These are phyloP conservation scores for Syzygium aromaticum DNA, from an alignment of 345 rosid species.

Conservation along the genomic window DNA sequence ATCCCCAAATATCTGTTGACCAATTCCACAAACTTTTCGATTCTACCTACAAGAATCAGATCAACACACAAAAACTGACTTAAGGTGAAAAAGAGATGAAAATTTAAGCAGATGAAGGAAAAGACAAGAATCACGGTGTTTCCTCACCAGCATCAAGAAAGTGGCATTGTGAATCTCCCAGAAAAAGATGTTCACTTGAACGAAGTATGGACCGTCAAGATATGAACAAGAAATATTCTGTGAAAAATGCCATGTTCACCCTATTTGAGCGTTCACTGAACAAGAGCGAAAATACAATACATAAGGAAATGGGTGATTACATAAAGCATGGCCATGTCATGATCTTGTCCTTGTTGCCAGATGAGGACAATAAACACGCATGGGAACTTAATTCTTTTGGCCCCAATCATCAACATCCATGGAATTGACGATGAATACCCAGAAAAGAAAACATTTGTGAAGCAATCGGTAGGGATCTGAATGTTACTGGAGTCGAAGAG, in stretches of 20 bases:
- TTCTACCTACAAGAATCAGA: not conserved
- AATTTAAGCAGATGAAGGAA: not conserved
- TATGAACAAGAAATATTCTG: not conserved
- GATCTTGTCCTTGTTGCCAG: not conserved
- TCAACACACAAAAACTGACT: not conserved
- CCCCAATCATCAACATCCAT: too few relatives aligned
- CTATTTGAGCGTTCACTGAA: not conserved
- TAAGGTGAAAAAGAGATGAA: not conserved
- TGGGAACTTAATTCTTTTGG: too few relatives aligned
- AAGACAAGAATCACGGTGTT: not conserved
- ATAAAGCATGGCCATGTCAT: not conserved
- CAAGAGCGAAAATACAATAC: not conserved
- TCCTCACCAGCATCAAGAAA: not conserved
- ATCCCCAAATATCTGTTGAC: not conserved
- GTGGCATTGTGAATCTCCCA: not conserved
- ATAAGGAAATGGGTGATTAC: not conserved
- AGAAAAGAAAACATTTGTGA: too few relatives aligned
- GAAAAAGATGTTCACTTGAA: not conserved
- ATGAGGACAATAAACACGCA: too few relatives aligned
- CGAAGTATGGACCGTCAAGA: not conserved
- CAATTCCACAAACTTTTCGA: fast-evolving
- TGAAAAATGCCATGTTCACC: not conserved
- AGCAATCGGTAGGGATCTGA: too few relatives aligned
- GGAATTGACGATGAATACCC: too few relatives aligned
- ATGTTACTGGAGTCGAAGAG: too few relatives aligned